Base-by-base conservation (phyloP, 179 eudicot genomes). In the Spergularia azorica region DNA sequence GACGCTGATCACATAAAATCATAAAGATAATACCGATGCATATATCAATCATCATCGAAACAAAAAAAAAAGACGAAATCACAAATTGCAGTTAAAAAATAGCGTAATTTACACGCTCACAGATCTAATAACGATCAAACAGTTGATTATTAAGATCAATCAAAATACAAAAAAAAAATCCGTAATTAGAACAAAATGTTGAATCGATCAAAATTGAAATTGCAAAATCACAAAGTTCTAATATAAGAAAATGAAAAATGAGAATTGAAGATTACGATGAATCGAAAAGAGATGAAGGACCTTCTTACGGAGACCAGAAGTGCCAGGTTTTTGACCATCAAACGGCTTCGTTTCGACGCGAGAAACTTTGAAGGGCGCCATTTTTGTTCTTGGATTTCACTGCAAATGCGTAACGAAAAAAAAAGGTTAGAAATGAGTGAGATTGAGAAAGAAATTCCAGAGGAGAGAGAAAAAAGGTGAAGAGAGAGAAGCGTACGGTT, bases 241-340 rank as follows among this genome's bases (percentile, higher is more conserved):
- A 38, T n/a, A 48, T 32, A 50, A 57, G 17, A 55, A 46, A 8
- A 9, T 17, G 16, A 4, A 16, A 4, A 63, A 50, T 6, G 9
- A 20, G 71, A 68, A 17, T 18, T 26, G 41, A 1, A 46, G 38
- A 18, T 46, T 15, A 32, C 2, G n/a, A 9, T 15, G 65, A 76
- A 9, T 16, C 7, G 38, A 60, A 32, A 13, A 36, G 48, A 12
- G 66, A 64, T 0, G 26, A 17, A 11, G 9, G 48, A 94, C 98
- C 97, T 94, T 94, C 88, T 94, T 94, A 52, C 98, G 83, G 69
- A 94, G 92, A 74, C 98, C 98, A 64, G 98, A 94, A 59, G 98
- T 94, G 17, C 98, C 98, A 0, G 98, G 98, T 62, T 94, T 94
- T 72, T 94, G 98, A 77, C 90, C 98, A 63, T 92, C 94, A 74